Percentiles rank a stretch among this genome's conserved stretches.
phyloP scores from a whole-genome alignment of 176 grass and related monocot species.

The Leersia perrieri region DNA sequence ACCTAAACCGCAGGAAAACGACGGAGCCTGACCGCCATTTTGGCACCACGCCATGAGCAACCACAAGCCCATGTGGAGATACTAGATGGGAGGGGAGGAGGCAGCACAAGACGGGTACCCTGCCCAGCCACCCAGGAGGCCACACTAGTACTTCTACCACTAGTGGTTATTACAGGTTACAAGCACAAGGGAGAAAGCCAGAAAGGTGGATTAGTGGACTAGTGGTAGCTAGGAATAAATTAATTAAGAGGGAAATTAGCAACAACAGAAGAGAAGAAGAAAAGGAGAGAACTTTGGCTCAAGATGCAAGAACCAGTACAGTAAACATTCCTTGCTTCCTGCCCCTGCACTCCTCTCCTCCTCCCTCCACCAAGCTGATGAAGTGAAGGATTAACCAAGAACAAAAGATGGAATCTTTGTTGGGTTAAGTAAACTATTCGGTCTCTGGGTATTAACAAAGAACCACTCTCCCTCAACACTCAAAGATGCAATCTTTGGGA shows the following conservation, averaged over 20 bases:
- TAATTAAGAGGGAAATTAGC: neutral
- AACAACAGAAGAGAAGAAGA: neutral
- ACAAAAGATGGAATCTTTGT: conserved; percentile 19
- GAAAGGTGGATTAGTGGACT: neutral
- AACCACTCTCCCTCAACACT: neutral
- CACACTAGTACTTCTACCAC: neutral
- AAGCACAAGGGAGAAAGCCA: neutral
- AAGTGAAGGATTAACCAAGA: neutral
- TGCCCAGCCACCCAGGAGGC: conserved; percentile 30
- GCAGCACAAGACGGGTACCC: neutral
- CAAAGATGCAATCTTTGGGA: conserved; percentile 37
- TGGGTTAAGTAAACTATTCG: conserved; percentile 2
- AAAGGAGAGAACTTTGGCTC: neutral
- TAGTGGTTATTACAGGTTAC: neutral
- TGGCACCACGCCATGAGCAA: conserved; percentile 33
- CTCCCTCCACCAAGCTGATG: neutral
- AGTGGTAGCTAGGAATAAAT: conserved; percentile 8
- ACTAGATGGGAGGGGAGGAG: neutral
- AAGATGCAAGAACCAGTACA: conserved; percentile 22
- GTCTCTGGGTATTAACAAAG: too few species aligned
- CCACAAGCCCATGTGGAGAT: conserved; percentile 13
- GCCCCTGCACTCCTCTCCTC: neutral
- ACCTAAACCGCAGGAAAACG: conserved; percentile 10
- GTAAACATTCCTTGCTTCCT: conserved; percentile 52
- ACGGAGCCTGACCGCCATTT: conserved; percentile 31